phyloP scores from a whole-genome alignment of 1,284 basidiomycete genomes.

The Marasmius tenuissimus region DNA sequence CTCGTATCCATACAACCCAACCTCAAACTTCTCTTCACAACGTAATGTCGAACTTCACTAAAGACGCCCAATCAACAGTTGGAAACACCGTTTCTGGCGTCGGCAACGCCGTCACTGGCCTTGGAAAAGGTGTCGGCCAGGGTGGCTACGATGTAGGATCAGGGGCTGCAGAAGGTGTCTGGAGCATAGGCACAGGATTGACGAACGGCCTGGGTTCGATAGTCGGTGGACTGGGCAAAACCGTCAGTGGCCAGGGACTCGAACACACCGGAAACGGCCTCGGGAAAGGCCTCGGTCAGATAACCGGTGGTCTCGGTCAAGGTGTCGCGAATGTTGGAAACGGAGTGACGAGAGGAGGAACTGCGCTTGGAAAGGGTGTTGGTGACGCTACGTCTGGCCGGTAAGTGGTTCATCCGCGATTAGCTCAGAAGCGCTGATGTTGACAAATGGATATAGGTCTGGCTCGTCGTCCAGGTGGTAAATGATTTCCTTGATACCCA shows the following conservation, averaged over 20 bases:
- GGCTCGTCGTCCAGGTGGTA: neutral
- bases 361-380: constrained; percentile 4
- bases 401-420: neutral
- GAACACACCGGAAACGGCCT: constrained; percentile 3
- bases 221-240: neutral
- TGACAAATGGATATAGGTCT: too few relatives aligned
- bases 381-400: constrained; percentile 4
- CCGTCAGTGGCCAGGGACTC: constrained; percentile 5
- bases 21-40: neutral
- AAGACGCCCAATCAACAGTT: neutral
- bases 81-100: constrained; percentile 4
- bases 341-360: constrained; percentile 1
- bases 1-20: too few relatives aligned
- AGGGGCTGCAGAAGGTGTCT: constrained; percentile 4
- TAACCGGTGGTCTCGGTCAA: neutral
- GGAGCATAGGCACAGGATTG: constrained; percentile 5
- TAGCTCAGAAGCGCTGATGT: neutral
- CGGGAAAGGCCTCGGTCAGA: constrained; percentile 2
- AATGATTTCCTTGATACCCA: neutral
- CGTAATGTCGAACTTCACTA: neutral
- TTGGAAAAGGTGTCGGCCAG: constrained; percentile 4
- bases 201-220: neutral
- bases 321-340: neutral
- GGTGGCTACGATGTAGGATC: constrained; percentile 4
- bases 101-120: constrained; percentile 4